Evolutionary conservation across 768 basidiomycete genomes (phyloP), one percentile per base, ranked within the genome.

Genomic region (Rhizopogon sp.): DNA sequence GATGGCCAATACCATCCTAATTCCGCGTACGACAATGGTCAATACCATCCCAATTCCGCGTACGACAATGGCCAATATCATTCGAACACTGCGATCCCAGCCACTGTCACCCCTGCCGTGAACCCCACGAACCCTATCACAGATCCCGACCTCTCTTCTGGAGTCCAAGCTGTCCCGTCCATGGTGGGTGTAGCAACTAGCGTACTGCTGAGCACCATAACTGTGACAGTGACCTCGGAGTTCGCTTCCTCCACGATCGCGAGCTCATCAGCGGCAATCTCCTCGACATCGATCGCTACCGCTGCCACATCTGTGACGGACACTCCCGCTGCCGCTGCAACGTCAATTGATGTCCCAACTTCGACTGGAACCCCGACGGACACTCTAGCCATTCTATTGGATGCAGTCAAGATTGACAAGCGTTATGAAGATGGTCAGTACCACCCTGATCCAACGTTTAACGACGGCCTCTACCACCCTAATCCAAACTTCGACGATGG

Each of bases 1-100:
- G 50, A 70, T 6, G 60, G 64, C 14, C 56, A 60, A 22, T 58
- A 62, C 39, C 60, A 62, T 31, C 65, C 67, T 1, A 60, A 56
- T 6, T 56, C 64, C 35, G 57, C 64, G 28, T 66, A 54, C 37
- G 55, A 63, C 40, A 53, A 64, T 44, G 60, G 56, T 0, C 7
- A 53, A 28, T 52, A 52, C 39, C 46, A 59, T 39, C 60, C 63
- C 2, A 55, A 55, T 25, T 9, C 28, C 10, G 16, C 33, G 6
- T 55, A 17, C n/a, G 43, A 56, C 11, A n/a, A 56, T 14, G 45
- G 56, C 33, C 60, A 54, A 58, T 16, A 55, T 13, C 51, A 43
- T 54, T 42, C 42, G 25, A 42, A 44, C 14, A 9, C 53, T 41
- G 17, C 37, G n/a, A 16, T 14, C 39, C 6, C 50, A 37, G 39